Base-by-base conservation (phyloP, 1,284 basidiomycete genomes). In the Mycena citricolor region DNA sequence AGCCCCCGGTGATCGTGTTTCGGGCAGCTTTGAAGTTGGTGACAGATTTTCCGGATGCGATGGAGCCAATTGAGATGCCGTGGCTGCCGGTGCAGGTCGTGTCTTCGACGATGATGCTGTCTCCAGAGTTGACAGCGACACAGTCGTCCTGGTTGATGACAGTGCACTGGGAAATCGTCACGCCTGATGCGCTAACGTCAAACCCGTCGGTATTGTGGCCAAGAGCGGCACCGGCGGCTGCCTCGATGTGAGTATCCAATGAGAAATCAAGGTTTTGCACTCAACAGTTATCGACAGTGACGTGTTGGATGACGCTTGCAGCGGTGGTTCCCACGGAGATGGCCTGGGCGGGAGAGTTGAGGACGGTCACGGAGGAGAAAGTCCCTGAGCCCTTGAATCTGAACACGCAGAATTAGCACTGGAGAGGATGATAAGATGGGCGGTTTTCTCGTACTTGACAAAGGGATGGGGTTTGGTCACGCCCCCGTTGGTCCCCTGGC, bases 41-140 rank as follows among this genome's bases (percentile, higher is more conserved):
- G n/a, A 83, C 76, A 3, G 68, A 68, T 7, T 60, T 64, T 32
- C 67, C 59, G 1, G 73, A 75, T 23, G 55, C 41, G 46, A 81
- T 74, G 1, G 79, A 82, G 17, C 81, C 80, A 20, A 84, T 68
- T 4, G 77, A 80, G 45, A 81, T 73, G 24, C 82, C 81, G 46
- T 84, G 81, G 4, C 81, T 78, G 11, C 69, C 67, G 2, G 64
- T 62, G 59, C 82, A 84, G 17, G 66, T 69, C 56, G 78, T 80
- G 21, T 73, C 59, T 40, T 68, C 63, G 59, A 83, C 77, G 35
- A 71, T 54, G 47, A 84, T 77, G 58, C 76, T 78, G 24, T 64
- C 62, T 7, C 80, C 81, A 32, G 60, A 61, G 58, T 79, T 81
- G 57, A 83, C 77, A 8, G 81, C 77, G 25, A 83, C 59, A n/a